phyloP scores from a whole-genome alignment of 1,284 basidiomycete species.

The Ustilago nuda region DNA sequence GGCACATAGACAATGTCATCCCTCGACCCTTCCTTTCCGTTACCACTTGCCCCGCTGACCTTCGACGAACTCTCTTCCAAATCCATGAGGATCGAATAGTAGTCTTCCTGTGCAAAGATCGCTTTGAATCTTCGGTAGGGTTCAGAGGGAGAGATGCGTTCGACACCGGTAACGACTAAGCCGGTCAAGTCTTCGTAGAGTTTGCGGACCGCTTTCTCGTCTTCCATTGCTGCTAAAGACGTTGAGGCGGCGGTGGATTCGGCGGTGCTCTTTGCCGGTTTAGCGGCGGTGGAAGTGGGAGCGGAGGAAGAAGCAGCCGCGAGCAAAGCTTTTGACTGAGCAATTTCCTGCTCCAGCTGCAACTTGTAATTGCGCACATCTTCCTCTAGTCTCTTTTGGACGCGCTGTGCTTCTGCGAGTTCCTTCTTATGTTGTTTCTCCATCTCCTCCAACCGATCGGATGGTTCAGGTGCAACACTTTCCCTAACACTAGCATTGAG shows the following conservation, averaged over 20 bases:
- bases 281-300: slow-evolving; percentile 5
- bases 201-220: slow-evolving; percentile 61
- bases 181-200: slow-evolving; percentile 68
- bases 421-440: slow-evolving; percentile 36
- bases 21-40: slow-evolving; percentile 18
- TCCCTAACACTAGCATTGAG: slow-evolving; percentile 38
- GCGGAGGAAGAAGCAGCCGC: slow-evolving; percentile 15
- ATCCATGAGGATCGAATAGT: slow-evolving; percentile 61
- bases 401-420: slow-evolving; percentile 27
- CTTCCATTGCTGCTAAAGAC: slow-evolving; percentile 36
- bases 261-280: neutral
- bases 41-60: slow-evolving; percentile 10
- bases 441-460: slow-evolving; percentile 30
- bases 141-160: slow-evolving; percentile 24
- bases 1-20: slow-evolving; percentile 65
- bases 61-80: slow-evolving; percentile 54
- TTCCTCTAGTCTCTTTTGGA: slow-evolving; percentile 37
- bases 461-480: slow-evolving; percentile 31
- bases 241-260: slow-evolving; percentile 11
- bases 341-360: slow-evolving; percentile 51
- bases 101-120: slow-evolving; percentile 61
- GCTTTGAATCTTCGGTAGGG: slow-evolving; percentile 50
- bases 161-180: slow-evolving; percentile 57
- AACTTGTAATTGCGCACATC: slow-evolving; percentile 44
- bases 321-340: slow-evolving; percentile 37